A percentile compares a stretch with the other conserved stretches of the same genome.
Evolutionary conservation across 208 protist genomes (phyloP).

Genomic region (Giardia duodenalis): DNA sequence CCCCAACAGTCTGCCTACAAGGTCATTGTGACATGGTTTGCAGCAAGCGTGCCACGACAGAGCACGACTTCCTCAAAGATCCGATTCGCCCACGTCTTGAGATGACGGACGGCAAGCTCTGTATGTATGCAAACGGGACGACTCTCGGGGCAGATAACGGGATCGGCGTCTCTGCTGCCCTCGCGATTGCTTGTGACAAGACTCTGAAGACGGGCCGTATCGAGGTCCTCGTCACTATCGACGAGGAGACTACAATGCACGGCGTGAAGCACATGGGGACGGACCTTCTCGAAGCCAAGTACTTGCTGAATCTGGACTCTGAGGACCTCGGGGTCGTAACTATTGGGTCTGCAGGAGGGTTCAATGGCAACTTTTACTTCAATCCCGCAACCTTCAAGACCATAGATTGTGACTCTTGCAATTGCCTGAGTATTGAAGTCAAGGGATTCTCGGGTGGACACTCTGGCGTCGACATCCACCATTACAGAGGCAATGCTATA

Average conservation of each 20-base stretch:
- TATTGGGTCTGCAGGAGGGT: constrained; percentile 38
- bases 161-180: constrained; percentile 32
- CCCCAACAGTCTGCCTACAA: constrained; percentile 32
- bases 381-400: neutral
- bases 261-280: constrained; percentile 9
- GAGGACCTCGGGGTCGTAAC: constrained; percentile 36
- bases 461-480: constrained; percentile 42
- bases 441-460: constrained; percentile 31
- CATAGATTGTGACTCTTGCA: neutral
- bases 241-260: constrained; percentile 37
- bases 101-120: neutral
- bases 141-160: constrained; percentile 41
- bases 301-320: constrained; percentile 39
- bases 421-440: constrained; percentile 8
- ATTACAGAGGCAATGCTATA: constrained; percentile 28
- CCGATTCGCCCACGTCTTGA: constrained; percentile 22
- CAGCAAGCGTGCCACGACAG: neutral
- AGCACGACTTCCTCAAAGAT: constrained; percentile 36
- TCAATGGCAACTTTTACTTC: constrained; percentile 8
- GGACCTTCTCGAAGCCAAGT: constrained; percentile 31
- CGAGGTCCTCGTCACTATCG: constrained; percentile 33
- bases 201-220: constrained; percentile 35
- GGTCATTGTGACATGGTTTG: constrained; percentile 41
- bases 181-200: constrained; percentile 39
- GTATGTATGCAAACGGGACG: constrained; percentile 16